A percentile compares a stretch with the other conserved stretches of the same genome.
These are phyloP conservation scores for Odontarrhena argentea DNA, from an alignment of 345 rosid genomes.

Conservation along the genomic window DNA sequence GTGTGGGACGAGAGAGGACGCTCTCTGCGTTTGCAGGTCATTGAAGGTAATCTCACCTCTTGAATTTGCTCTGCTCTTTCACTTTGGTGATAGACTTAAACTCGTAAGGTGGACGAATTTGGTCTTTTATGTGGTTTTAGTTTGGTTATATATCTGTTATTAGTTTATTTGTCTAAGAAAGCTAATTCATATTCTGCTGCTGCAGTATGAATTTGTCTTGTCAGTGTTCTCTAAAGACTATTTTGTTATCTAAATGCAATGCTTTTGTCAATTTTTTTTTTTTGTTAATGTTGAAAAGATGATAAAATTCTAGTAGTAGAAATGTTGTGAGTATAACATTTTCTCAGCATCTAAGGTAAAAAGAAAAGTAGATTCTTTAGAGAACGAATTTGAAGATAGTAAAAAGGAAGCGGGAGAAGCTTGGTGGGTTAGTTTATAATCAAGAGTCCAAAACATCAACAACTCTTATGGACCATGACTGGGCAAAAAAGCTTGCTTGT, in stretches of 20 bases:
- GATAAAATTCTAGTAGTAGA: not conserved
- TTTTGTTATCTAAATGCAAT: not conserved
- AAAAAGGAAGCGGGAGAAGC: too few species aligned
- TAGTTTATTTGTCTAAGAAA: not conserved
- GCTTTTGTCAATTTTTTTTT: conserved; percentile 1
- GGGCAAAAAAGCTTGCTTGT: not conserved
- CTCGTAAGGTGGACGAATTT: conserved; percentile 7
- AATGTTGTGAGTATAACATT: too few species aligned
- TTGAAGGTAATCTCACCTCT: conserved; percentile 13
- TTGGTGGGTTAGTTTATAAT: not conserved
- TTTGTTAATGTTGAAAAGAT: not conserved
- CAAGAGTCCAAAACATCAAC: not conserved
- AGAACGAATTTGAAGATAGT: too few species aligned
- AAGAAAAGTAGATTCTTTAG: too few species aligned
- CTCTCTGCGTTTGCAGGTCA: conserved; percentile 32
- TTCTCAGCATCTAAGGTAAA: too few species aligned
- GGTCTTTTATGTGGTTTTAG: not conserved
- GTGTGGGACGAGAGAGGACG: conserved; percentile 25
- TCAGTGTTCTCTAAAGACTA: not conserved
- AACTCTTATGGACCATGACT: not conserved
- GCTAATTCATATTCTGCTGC: conserved; percentile 3
- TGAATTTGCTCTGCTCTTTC: not conserved
- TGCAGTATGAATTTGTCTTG: conserved; percentile 5
- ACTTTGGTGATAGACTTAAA: conserved; percentile 9
- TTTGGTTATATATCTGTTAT: not conserved